phyloP scores from a whole-genome alignment of 306 rosid species.

The Quercus berberidifolia region DNA sequence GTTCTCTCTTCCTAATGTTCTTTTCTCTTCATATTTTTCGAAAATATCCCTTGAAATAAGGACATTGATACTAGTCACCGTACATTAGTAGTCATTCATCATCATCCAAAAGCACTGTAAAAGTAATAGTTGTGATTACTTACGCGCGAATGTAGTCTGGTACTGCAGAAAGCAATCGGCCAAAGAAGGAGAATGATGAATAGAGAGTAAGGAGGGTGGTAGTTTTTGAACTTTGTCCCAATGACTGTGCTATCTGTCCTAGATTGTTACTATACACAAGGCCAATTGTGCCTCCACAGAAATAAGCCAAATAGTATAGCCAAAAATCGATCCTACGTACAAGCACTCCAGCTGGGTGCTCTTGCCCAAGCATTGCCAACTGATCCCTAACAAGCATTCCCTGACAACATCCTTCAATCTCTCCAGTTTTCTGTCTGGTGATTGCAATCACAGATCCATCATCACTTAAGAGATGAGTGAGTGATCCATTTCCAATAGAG shows the following conservation, averaged over 20 bases:
- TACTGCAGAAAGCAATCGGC: constrained; percentile 89
- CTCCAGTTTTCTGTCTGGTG: constrained; percentile 15
- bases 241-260: constrained; percentile 92
- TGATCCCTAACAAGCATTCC: constrained; percentile 45
- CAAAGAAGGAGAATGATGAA: constrained; percentile 91
- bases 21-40: no score
- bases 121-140: constrained; percentile 13
- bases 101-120: not conserved
- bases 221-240: constrained; percentile 54
- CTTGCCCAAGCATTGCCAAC: constrained; percentile 81
- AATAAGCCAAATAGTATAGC: constrained; percentile 79
- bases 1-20: no score
- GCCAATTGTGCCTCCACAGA: constrained; percentile 96
- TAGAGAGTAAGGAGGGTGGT: constrained; percentile 71
- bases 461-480: constrained; percentile 15
- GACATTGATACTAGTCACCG: no score
- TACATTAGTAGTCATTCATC: no score
- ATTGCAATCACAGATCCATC: constrained; percentile 11
- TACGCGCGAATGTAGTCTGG: constrained; percentile 88
- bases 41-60: no score
- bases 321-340: constrained; percentile 76
- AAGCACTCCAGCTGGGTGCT: constrained; percentile 55
- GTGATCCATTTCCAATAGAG: constrained; percentile 26
- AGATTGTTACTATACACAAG: constrained; percentile 93
- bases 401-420: constrained; percentile 34